Evolutionary conservation across 1,139 yeast species (phyloP).

Genomic region (Kluyveromyces marxianus): DNA sequence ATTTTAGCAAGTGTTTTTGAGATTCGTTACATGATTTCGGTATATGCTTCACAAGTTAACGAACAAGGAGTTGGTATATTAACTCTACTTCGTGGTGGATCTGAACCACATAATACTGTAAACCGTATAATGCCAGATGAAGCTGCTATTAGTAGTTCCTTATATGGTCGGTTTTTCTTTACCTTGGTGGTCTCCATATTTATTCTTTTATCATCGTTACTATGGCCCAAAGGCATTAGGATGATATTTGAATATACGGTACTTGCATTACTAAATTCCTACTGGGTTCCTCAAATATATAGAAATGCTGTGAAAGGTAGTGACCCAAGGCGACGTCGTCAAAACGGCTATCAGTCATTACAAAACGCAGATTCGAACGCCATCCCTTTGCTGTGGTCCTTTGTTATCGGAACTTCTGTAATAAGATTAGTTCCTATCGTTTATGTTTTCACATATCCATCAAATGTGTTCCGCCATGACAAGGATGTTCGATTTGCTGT

Average conservation of each 20-base stretch:
- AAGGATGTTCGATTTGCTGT: conserved; percentile 44
- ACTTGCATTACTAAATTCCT: conserved; percentile 51
- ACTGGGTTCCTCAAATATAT: conserved; percentile 87
- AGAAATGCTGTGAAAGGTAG: conserved; percentile 52
- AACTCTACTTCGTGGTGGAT: conserved; percentile 22
- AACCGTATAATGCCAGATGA: conserved; percentile 38
- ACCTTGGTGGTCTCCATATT: conserved; percentile 53
- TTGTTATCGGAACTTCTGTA: conserved; percentile 57
- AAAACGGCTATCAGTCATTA: conserved; percentile 6
- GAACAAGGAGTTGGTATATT: conserved; percentile 36
- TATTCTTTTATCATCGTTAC: conserved; percentile 46
- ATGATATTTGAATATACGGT: conserved; percentile 49
- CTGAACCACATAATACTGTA: conserved; percentile 16
- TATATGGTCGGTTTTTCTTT: conserved; percentile 58
- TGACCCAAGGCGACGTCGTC: conserved; percentile 21
- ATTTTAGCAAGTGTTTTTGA: conserved; percentile 71
- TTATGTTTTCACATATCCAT: conserved; percentile 45
- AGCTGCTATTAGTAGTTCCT: conserved; percentile 48
- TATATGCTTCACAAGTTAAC: conserved; percentile 64
- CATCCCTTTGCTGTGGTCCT: conserved; percentile 35
- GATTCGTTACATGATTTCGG: conserved; percentile 62
- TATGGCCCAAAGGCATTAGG: conserved; percentile 60
- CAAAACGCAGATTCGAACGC: conserved; percentile 6
- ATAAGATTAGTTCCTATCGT: conserved; percentile 58
- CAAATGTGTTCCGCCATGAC: conserved; percentile 50